Evolutionary conservation across 148 eudicot species (phyloP).

Genomic region (Agrostemma githago): DNA sequence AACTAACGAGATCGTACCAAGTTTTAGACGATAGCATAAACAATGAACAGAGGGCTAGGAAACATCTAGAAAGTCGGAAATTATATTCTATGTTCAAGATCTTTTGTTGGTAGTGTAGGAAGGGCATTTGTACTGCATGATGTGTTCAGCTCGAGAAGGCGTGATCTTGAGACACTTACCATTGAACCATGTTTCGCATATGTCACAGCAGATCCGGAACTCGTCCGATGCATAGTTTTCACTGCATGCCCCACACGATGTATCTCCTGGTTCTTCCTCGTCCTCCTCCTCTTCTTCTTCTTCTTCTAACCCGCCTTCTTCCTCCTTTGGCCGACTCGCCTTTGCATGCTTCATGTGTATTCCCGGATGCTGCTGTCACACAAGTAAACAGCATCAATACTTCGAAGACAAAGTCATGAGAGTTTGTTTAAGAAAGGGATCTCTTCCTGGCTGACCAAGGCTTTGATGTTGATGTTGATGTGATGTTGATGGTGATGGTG

Average conservation of each 20-base stretch:
- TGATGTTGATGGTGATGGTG: no score
- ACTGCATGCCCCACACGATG: slow-evolving; percentile 80
- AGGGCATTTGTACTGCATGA: slow-evolving; percentile 96
- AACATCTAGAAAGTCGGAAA: neutral
- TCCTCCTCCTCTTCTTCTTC: no score
- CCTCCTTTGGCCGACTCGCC: slow-evolving; percentile 45
- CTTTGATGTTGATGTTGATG: no score
- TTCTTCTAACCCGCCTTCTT: slow-evolving; percentile 46
- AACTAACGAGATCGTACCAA: slow-evolving; percentile 20
- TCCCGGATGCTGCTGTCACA: slow-evolving; percentile 30
- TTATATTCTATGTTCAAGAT: slow-evolving; percentile 56
- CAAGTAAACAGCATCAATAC: neutral
- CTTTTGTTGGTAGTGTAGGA: slow-evolving; percentile 83
- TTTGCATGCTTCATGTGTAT: slow-evolving; percentile 49
- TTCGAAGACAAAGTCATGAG: neutral
- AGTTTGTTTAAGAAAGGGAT: neutral
- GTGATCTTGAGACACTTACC: slow-evolving; percentile 95
- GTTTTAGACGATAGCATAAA: slow-evolving; percentile 11
- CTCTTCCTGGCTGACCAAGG: no score
- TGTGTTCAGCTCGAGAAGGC: slow-evolving; percentile 84
- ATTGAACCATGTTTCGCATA: slow-evolving; percentile 93
- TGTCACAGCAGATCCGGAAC: slow-evolving; percentile 89
- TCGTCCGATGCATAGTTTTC: slow-evolving; percentile 74
- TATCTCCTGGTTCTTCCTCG: slow-evolving; percentile 79
- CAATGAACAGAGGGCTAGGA: slow-evolving; percentile 11